Percentiles rank a stretch among this genome's conserved stretches.
Evolutionary conservation across 306 rosid genomes (phyloP).

Genomic region (Cicer bijugum): DNA sequence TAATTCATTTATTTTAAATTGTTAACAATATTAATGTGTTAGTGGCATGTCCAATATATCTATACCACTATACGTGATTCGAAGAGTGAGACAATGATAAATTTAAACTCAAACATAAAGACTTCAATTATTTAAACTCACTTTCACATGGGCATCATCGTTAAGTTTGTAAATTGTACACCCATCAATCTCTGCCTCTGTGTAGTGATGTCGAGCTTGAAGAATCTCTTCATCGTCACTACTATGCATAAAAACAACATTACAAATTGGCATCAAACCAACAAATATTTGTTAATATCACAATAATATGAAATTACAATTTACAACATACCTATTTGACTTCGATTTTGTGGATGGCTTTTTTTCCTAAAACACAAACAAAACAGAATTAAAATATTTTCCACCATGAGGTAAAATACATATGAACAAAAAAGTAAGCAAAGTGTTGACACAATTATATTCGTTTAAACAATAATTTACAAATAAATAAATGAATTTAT

Average conservation of each 20-base stretch:
- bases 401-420: no score
- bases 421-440: no score
- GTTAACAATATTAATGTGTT: no score
- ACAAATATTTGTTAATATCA: not conserved
- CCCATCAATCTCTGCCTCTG: slow-evolving; percentile 61
- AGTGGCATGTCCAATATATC: no score
- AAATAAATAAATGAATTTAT: no score
- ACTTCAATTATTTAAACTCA: slow-evolving; percentile 36
- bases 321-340: slow-evolving; percentile 28
- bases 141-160: slow-evolving; percentile 78
- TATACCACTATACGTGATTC: no score
- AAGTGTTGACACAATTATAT: no score
- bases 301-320: not conserved
- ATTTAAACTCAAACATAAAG: not conserved
- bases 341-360: not conserved
- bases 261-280: not conserved
- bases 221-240: slow-evolving; percentile 48
- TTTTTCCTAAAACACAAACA: slow-evolving; percentile 6
- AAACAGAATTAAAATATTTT: not conserved
- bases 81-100: not conserved
- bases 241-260: not conserved
- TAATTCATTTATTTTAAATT: no score
- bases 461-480: not conserved
- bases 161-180: slow-evolving; percentile 47
- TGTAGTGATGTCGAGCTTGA: slow-evolving; percentile 60